Conservation (phyloP, 257 asterid species). For the Thymus mandschuricus region DNA sequence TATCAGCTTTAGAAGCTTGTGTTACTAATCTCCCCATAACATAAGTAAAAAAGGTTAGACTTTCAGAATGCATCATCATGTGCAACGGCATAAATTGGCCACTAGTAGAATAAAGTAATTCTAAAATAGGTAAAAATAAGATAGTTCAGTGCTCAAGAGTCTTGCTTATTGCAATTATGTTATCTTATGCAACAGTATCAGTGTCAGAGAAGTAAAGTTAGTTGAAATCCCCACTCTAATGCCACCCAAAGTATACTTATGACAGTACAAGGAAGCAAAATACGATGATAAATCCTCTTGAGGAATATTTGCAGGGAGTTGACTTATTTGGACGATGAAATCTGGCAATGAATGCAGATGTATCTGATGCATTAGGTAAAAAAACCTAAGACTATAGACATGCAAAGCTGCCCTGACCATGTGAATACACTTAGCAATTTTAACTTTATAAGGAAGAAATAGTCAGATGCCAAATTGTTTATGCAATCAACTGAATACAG, state of each 20-base stretch:
- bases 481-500: neutral
- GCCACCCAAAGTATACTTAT: neutral
- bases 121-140: neutral
- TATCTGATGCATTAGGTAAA: neutral
- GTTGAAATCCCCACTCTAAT: neutral
- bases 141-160: slow-evolving; percentile 9
- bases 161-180: neutral
- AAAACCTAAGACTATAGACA: neutral
- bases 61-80: slow-evolving; percentile 6
- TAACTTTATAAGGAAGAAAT: neutral
- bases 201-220: slow-evolving; percentile 1
- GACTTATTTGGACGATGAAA: neutral
- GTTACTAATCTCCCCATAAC: slow-evolving; percentile 29
- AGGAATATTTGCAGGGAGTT: neutral
- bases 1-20: slow-evolving; percentile 37
- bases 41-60: slow-evolving; percentile 27
- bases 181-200: neutral
- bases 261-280: neutral
- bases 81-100: neutral
- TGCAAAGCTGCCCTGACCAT: neutral
- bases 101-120: neutral
- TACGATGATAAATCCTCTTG: neutral
- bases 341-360: neutral
- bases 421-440: neutral
- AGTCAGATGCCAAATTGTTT: neutral